A percentile compares a stretch with the other conserved stretches of the same genome.
Conservation (phyloP, 805 yeast genomes). For the Lachancea fermentati region DNA sequence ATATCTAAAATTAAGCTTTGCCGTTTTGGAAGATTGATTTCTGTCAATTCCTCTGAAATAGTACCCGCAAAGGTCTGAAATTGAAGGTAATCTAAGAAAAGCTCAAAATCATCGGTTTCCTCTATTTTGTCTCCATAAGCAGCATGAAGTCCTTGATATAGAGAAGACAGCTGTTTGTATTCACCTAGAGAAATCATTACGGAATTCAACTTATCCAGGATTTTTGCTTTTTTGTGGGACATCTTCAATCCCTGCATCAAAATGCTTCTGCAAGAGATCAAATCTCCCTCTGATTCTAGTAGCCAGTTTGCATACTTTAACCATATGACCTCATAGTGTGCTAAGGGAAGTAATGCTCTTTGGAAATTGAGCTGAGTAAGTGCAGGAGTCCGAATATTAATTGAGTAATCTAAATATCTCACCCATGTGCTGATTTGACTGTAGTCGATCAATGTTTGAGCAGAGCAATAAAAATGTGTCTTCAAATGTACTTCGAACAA, state of each 20-base stretch:
- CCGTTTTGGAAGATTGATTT: too few species aligned
- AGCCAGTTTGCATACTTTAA: slow-evolving; percentile 30
- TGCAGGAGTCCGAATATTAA: slow-evolving; percentile 16
- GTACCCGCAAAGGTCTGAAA: slow-evolving; percentile 17
- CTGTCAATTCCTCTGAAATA: slow-evolving; percentile 2
- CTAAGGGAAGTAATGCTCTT: slow-evolving; percentile 28
- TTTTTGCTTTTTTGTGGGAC: slow-evolving; percentile 20
- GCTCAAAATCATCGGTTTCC: slow-evolving; percentile 22
- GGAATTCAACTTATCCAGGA: slow-evolving; percentile 21
- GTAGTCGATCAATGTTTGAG: slow-evolving; percentile 22
- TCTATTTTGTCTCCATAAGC: slow-evolving; percentile 18
- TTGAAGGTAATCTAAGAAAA: slow-evolving; percentile 31
- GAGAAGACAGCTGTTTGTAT: slow-evolving; percentile 12
- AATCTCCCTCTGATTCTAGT: slow-evolving; percentile 18
- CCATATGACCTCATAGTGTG: slow-evolving; percentile 31
- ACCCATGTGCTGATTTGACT: slow-evolving; percentile 26
- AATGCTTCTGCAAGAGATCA: slow-evolving; percentile 21
- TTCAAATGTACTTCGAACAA: slow-evolving; percentile 29
- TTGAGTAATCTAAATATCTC: slow-evolving; percentile 26
- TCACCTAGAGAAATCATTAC: slow-evolving; percentile 20
- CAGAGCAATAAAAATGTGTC: slow-evolving; percentile 25
- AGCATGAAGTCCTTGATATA: slow-evolving; percentile 12
- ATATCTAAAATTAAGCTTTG: slow-evolving; percentile 7
- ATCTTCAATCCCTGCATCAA: slow-evolving; percentile 18
- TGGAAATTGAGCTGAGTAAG: slow-evolving; percentile 28